A percentile compares a stretch with the other conserved stretches of the same genome.
These are phyloP conservation scores for Cladophialophora yegresii DNA, from an alignment of 2,329 filamentous ascomycete genomes.

Conservation along the genomic window DNA sequence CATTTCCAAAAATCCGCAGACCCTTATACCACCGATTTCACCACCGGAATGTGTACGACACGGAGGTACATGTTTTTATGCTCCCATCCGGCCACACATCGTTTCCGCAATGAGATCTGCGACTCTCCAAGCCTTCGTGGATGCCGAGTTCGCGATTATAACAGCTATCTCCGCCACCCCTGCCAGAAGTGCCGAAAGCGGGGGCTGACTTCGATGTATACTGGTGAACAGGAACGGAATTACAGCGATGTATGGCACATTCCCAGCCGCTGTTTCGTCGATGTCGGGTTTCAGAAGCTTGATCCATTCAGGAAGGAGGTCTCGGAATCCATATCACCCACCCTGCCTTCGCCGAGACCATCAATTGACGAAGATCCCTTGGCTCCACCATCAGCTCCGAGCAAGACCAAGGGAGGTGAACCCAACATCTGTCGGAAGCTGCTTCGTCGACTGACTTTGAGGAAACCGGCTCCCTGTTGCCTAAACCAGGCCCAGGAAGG, in stretches of 20 bases:
- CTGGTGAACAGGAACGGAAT: not conserved
- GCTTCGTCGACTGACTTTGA: slow-evolving; percentile 21
- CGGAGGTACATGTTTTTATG: slow-evolving; percentile 29
- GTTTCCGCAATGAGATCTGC: slow-evolving; percentile 30
- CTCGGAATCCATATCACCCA: slow-evolving; percentile 1
- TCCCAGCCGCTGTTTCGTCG: slow-evolving; percentile 33
- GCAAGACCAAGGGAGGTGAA: not conserved
- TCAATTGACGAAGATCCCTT: slow-evolving; percentile 7
- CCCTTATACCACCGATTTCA: not conserved
- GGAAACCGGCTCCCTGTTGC: slow-evolving; percentile 26
- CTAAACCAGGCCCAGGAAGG: slow-evolving; percentile 7
- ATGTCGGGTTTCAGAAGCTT: slow-evolving; percentile 31
- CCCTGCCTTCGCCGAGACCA: slow-evolving; percentile 11
- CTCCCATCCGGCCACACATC: slow-evolving; percentile 30
- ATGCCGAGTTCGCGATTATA: slow-evolving; percentile 24
- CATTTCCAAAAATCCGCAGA: not conserved
- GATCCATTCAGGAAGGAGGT: slow-evolving; percentile 28
- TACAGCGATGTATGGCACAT: slow-evolving; percentile 31
- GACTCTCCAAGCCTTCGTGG: slow-evolving; percentile 16
- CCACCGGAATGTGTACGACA: slow-evolving; percentile 31
- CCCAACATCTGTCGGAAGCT: slow-evolving; percentile 15
- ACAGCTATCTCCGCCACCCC: slow-evolving; percentile 21
- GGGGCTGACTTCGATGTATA: not conserved
- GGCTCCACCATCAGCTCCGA: slow-evolving; percentile 1
- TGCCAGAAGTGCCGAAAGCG: slow-evolving; percentile 24